phyloP scores from a whole-genome alignment of 1,284 basidiomycete species.

The Cryptococcus amylolentus region DNA sequence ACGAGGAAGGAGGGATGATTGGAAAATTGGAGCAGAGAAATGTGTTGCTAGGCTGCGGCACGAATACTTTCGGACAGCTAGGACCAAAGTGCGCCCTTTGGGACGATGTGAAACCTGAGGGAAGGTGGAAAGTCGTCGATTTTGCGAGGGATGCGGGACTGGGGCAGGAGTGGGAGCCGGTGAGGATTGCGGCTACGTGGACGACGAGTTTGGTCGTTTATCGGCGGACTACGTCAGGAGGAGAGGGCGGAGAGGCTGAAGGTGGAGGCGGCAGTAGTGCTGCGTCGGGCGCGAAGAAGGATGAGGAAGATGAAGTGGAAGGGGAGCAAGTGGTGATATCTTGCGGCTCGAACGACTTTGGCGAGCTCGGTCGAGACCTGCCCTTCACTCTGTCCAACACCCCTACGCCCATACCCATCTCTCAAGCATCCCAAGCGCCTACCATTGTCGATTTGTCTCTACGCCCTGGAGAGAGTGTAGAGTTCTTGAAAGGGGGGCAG shows the following conservation, averaged over 20 bases:
- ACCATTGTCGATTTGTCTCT: constrained; percentile 28
- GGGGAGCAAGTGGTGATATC: constrained; percentile 66
- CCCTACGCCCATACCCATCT: constrained; percentile 13
- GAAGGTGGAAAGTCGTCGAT: constrained; percentile 29
- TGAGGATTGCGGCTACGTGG: constrained; percentile 65
- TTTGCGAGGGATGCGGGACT: constrained; percentile 21
- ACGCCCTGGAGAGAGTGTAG: constrained; percentile 27
- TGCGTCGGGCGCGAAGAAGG: not conserved
- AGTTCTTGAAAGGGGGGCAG: constrained; percentile 60
- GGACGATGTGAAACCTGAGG: constrained; percentile 21
- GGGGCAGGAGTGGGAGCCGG: constrained; percentile 31
- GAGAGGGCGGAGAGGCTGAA: constrained; percentile 42
- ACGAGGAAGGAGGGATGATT: not conserved
- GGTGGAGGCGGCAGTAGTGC: constrained; percentile 5
- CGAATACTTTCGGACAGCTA: constrained; percentile 42
- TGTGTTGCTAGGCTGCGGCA: constrained; percentile 38
- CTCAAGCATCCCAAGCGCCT: constrained; percentile 13
- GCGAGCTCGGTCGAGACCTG: constrained; percentile 63
- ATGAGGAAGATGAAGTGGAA: not conserved
- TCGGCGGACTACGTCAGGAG: constrained; percentile 1
- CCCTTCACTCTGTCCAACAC: constrained; percentile 27
- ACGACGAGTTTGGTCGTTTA: constrained; percentile 69
- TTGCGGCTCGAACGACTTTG: constrained; percentile 77
- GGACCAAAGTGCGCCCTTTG: constrained; percentile 34
- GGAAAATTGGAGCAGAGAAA: not conserved